Conservation (phyloP, 2,329 filamentous ascomycete genomes). For the Calonectria fujianensis region DNA sequence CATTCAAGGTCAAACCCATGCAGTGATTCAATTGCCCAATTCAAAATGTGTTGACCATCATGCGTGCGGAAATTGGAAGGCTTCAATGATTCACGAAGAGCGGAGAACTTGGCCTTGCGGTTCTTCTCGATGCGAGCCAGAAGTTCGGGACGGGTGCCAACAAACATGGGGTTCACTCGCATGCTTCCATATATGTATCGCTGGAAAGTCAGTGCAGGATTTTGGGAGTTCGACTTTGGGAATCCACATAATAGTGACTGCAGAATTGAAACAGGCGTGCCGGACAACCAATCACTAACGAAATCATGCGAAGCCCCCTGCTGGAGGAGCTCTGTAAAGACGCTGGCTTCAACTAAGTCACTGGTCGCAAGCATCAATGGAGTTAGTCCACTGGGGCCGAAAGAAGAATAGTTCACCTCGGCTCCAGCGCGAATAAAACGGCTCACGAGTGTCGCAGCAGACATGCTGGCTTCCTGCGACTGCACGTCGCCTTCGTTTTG, state of each 20-base stretch:
- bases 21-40: slow-evolving; percentile 25
- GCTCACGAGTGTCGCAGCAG: not conserved
- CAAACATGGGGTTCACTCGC: slow-evolving; percentile 1
- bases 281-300: slow-evolving; percentile 10
- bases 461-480: slow-evolving; percentile 6
- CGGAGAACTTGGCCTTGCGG: slow-evolving; percentile 18
- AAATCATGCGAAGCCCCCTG: not conserved
- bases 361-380: slow-evolving; percentile 26
- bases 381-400: slow-evolving; percentile 11
- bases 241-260: slow-evolving; percentile 21
- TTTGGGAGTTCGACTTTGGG: not conserved
- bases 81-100: not conserved
- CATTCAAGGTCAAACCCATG: slow-evolving; percentile 16
- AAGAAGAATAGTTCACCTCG: slow-evolving; percentile 3
- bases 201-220: not conserved
- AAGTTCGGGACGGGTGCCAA: not conserved
- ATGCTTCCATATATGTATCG: not conserved
- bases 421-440: slow-evolving; percentile 14
- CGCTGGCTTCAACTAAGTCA: not conserved
- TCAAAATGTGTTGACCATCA: slow-evolving; percentile 10
- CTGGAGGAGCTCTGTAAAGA: slow-evolving; percentile 10
- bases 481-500: slow-evolving; percentile 15
- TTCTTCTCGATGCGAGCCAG: slow-evolving; percentile 7
- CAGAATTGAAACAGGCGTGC: not conserved
- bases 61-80: not conserved